phyloP scores from a whole-genome alignment of 495 filamentous ascomycete genomes.

The Penicillium nucicola region DNA sequence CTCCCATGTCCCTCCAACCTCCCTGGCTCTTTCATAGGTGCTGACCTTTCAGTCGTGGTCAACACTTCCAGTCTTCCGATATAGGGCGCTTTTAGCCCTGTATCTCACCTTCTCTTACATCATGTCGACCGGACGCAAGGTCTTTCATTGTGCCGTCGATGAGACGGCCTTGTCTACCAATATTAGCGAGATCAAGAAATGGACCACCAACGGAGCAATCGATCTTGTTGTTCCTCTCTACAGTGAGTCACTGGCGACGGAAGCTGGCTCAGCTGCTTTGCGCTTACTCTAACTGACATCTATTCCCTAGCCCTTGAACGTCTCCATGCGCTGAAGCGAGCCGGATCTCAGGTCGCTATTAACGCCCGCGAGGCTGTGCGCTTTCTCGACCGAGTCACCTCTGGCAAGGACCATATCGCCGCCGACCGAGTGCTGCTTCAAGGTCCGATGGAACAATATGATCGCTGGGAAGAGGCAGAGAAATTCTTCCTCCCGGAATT shows the following conservation, averaged over 20 bases:
- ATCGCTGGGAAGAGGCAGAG: slow-evolving; percentile 61
- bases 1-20: slow-evolving; percentile 33
- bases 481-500: slow-evolving; percentile 55
- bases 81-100: slow-evolving; percentile 27
- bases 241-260: slow-evolving; percentile 46
- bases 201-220: slow-evolving; percentile 61
- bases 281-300: slow-evolving; percentile 5
- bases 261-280: background rate
- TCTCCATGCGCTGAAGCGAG: slow-evolving; percentile 56
- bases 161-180: slow-evolving; percentile 68
- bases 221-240: slow-evolving; percentile 66
- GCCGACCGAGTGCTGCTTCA: slow-evolving; percentile 50
- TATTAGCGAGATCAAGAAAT: slow-evolving; percentile 67
- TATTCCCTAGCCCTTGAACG: slow-evolving; percentile 51
- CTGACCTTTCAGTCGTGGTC: slow-evolving; percentile 36
- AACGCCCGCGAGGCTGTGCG: slow-evolving; percentile 63
- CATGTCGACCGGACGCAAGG: slow-evolving; percentile 54
- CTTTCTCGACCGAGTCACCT: slow-evolving; percentile 64
- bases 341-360: slow-evolving; percentile 50
- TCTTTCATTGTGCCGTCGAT: slow-evolving; percentile 73
- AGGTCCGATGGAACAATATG: slow-evolving; percentile 56
- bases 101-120: slow-evolving; percentile 8
- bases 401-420: slow-evolving; percentile 47
- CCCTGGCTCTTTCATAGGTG: slow-evolving; percentile 27
- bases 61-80: slow-evolving; percentile 30